Base-by-base conservation (phyloP, 2,329 filamentous ascomycete species). In the Fusarium sp. region DNA sequence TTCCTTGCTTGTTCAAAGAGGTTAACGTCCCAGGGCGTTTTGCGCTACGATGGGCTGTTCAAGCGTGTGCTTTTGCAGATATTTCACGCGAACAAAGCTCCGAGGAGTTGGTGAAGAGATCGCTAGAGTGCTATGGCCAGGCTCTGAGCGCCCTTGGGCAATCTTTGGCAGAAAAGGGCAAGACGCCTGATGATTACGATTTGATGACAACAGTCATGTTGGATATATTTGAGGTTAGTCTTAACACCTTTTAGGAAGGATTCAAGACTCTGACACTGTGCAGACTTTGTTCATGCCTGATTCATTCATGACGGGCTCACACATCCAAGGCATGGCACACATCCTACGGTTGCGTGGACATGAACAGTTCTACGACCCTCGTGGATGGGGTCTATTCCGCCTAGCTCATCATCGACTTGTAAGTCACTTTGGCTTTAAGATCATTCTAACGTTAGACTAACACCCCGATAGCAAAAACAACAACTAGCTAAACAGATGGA, bases 171-270 rank as follows among this genome's bases (percentile, higher is more conserved):
- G 62, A 70, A 26, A 63, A 71, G n/a, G 72, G 72, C 13, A 80
- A 80, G 62, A 61, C 67, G 2, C 79, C 79, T 6, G 79, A 80
- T 62, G 80, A 82, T 56, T 77, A 80, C 62, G 77, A 80, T 46
- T 69, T 82, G 17, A 81, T 82, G 80, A 76, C 80, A 4, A 74
- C 79, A 2, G 80, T 82, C 14, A 68, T 82, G 21, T 62, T 82
- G 14, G 80, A 82, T 47, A 74, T 82, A 3, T 82, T 82, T 39
- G 80, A 82, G 74, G 79, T 79, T 46, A 49, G 26, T 19, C 13
- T 21, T 33, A 4, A 26, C 3, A 5, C 22, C 10, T 24, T 5
- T 7, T 17, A 13, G 9, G 31, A 19, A 21, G 2, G 9, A 36
- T 17, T 8, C 17, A 4, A 39, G n/a, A n/a, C 6, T 24, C 33